Conservation (phyloP, 345 rosid species). For the Dipteronia sinensis region DNA sequence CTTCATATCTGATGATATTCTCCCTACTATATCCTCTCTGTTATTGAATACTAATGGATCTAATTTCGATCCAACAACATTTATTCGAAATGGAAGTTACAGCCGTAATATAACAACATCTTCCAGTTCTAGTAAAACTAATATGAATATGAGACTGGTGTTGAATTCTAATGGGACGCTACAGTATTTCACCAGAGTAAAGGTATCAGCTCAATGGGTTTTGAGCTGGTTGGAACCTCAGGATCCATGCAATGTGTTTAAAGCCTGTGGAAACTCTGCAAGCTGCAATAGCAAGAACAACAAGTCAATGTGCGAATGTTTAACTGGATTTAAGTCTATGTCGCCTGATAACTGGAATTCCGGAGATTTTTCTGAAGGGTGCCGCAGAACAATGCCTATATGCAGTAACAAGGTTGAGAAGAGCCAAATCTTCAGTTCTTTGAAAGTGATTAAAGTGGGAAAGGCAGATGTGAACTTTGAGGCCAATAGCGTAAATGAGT, state of each 20-base stretch:
- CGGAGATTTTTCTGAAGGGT: conserved; percentile 33
- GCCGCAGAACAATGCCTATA: conserved; percentile 21
- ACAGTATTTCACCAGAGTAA: conserved; percentile 19
- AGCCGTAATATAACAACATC: not conserved
- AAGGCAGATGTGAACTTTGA: rapidly evolving
- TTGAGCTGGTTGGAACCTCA: conserved; percentile 39
- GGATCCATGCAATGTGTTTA: conserved; percentile 32
- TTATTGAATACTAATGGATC: not conserved
- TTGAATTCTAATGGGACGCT: conserved; percentile 41
- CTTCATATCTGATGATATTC: not conserved
- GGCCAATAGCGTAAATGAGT: not conserved
- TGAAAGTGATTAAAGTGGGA: conserved; percentile 24
- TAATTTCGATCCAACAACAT: not conserved
- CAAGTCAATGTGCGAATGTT: conserved; percentile 36
- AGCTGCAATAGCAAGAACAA: conserved; percentile 33
- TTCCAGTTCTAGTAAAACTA: not conserved
- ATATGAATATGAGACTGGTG: conserved; percentile 34
- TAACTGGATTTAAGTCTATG: conserved; percentile 44
- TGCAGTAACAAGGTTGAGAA: not conserved
- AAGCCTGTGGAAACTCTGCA: conserved; percentile 45
- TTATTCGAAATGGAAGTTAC: not conserved
- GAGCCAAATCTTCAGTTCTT: conserved; percentile 4
- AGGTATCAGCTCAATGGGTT: conserved; percentile 23
- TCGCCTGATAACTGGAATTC: conserved; percentile 27
- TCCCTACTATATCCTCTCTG: not conserved